Conservation (phyloP, 73 alveolate genomes). For the Tetrahymena malaccensis region DNA sequence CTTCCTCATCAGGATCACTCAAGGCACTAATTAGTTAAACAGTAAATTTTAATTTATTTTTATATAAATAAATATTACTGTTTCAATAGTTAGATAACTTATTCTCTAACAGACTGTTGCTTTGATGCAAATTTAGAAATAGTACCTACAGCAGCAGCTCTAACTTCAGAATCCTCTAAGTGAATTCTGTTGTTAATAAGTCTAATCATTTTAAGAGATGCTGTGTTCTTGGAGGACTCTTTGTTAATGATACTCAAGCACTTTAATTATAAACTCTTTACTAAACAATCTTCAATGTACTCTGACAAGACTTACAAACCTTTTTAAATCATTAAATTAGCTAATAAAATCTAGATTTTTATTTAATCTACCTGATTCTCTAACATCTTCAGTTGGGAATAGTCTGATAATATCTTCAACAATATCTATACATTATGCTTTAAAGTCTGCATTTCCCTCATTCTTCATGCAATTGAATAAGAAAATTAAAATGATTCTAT, state of each 20-base stretch:
- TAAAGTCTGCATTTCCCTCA: constrained; percentile 21
- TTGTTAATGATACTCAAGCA: constrained; percentile 8
- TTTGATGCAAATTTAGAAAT: constrained; percentile 5
- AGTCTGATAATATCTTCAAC: constrained; percentile 19
- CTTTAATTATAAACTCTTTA: not conserved
- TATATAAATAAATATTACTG: not conserved
- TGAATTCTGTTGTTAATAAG: constrained; percentile 37
- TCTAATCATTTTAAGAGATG: constrained; percentile 23
- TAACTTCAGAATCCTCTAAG: constrained; percentile 32
- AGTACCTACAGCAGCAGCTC: constrained; percentile 47
- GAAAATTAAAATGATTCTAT: constrained; percentile 15
- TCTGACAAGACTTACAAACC: constrained; percentile 16
- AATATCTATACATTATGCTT: constrained; percentile 13
- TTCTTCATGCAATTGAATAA: constrained; percentile 4
- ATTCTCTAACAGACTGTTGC: not conserved
- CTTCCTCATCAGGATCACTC: constrained; percentile 46
- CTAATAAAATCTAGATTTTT: not conserved
- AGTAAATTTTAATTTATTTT: too few species aligned
- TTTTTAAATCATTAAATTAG: not conserved
- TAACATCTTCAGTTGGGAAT: constrained; percentile 28
- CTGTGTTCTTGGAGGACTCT: constrained; percentile 11
- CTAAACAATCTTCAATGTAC: constrained; percentile 34
- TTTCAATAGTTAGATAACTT: not conserved
- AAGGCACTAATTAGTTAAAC: not conserved
- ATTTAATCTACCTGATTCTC: constrained; percentile 1